Base-by-base conservation (phyloP, 2,329 filamentous ascomycete species). In the Akanthomyces muscarius region DNA sequence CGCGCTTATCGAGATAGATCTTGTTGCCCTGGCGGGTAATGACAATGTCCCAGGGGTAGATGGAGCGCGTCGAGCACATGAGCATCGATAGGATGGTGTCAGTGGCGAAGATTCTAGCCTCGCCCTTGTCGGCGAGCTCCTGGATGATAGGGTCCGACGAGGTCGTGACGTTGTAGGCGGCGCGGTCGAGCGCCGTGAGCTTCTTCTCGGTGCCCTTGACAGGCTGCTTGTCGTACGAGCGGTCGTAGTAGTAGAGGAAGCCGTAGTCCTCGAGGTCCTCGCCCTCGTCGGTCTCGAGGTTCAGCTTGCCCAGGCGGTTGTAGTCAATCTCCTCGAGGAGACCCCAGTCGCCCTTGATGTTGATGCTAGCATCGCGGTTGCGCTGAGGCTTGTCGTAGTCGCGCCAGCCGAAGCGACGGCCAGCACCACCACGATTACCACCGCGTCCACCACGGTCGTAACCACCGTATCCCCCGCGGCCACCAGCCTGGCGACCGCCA, bases 321-420 rank as follows among this genome's bases (percentile, higher is more conserved):
- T 96, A 99, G 78, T 99, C 95, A 76, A 99, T 97, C 84, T 99
- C 95, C 81, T 99, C 95, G 71, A 97, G 83, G 80, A 99, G 86
- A 73, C 87, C 85, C 95, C 95, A 99, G 76, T 97, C 93, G 25
- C 93, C 86, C 80, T 96, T 96, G 78, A 98, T 92, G 80, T 94
- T 94, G 74, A 99, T 91, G 42, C 92, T 97, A 13, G 94, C 90
- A 80, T 99, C 95, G 65, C 95, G 91, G 79, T 96, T 97, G 72
- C 95, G 89, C 76, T 94, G 87, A 65, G 95, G 95, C 87, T 98
- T 98, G 82, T 99, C 95, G 75, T 92, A 97, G 76, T 99, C 95
- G 80, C 95, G 96, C 94, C 95, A 98, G 75, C 95, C 95, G 73
- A 97, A 97, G 70, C 95, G 88, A 69, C 95, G 89, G 58, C 91